These are phyloP conservation scores for Boletus edulis DNA, from an alignment of 768 basidiomycete species.

Conservation along the genomic window DNA sequence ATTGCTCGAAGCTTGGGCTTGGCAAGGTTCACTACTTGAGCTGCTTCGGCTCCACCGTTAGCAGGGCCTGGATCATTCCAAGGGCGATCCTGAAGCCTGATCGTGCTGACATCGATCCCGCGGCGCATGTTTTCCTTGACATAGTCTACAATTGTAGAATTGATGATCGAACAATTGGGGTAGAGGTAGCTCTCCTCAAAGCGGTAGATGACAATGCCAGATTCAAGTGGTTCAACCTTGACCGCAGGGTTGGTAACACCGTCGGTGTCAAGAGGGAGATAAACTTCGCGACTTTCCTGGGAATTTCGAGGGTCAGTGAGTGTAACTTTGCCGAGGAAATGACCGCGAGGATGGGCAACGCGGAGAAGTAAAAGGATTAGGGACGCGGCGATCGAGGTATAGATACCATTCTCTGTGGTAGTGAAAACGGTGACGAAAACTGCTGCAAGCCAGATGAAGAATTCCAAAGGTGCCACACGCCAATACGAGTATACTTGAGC, in stretches of 20 bases:
- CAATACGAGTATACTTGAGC: constrained; percentile 83
- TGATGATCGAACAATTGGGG: constrained; percentile 70
- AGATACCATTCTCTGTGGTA: constrained; percentile 92
- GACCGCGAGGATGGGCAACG: constrained; percentile 81
- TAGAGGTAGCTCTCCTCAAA: constrained; percentile 89
- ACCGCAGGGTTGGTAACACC: constrained; percentile 67
- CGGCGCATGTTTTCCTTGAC: constrained; percentile 76
- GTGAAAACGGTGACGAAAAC: constrained; percentile 91
- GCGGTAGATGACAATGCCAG: constrained; percentile 89
- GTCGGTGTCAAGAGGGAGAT: constrained; percentile 66
- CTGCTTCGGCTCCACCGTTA: constrained; percentile 43
- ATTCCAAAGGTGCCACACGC: constrained; percentile 92
- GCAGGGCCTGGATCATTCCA: constrained; percentile 93
- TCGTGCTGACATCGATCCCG: constrained; percentile 67
- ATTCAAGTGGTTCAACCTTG: constrained; percentile 72
- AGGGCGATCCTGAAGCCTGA: constrained; percentile 69
- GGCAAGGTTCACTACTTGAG: constrained; percentile 47
- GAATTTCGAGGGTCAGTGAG: constrained; percentile 41
- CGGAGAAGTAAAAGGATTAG: constrained; percentile 79
- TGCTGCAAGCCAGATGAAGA: constrained; percentile 82
- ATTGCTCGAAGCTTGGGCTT: constrained; percentile 79
- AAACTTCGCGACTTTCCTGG: constrained; percentile 65
- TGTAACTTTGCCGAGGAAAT: constrained; percentile 86
- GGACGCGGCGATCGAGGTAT: constrained; percentile 81
- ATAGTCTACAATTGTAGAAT: constrained; percentile 73